Evolutionary conservation across 2,329 filamentous ascomycete species (phyloP).

Genomic region (Canariomyces notabilis): DNA sequence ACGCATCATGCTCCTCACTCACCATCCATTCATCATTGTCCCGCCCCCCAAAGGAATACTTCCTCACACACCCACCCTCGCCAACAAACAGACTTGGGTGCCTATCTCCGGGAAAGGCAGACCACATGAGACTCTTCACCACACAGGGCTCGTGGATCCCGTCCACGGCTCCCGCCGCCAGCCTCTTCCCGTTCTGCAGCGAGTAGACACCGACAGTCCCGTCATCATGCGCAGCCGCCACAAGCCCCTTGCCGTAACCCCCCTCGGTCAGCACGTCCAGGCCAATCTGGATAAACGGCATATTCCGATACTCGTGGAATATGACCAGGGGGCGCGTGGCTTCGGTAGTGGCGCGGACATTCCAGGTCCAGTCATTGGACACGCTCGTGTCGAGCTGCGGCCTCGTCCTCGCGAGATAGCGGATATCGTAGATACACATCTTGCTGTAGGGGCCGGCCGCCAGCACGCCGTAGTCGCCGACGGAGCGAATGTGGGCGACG

Average conservation of each 20-base stretch:
- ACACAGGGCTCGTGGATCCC: slow-evolving; percentile 23
- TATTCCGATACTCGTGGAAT: slow-evolving; percentile 49
- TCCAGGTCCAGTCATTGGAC: too few species aligned
- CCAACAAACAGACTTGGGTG: slow-evolving; percentile 45
- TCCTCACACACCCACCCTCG: slow-evolving; percentile 33
- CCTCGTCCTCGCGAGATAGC: slow-evolving; percentile 31
- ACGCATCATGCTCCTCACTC: slow-evolving; percentile 24
- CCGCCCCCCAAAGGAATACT: slow-evolving; percentile 40
- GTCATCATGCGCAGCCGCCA: slow-evolving; percentile 50
- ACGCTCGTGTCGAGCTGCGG: neutral
- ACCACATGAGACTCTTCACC: slow-evolving; percentile 42
- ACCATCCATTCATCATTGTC: too few species aligned
- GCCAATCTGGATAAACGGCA: slow-evolving; percentile 42
- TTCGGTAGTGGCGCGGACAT: too few species aligned
- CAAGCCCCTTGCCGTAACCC: slow-evolving; percentile 39
- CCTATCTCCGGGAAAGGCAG: slow-evolving; percentile 39
- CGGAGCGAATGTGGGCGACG: slow-evolving; percentile 43
- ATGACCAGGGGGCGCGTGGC: slow-evolving; percentile 37
- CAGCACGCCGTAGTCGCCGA: slow-evolving; percentile 47
- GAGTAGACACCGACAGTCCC: slow-evolving; percentile 47
- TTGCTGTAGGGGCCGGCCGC: slow-evolving; percentile 45
- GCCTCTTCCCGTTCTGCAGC: slow-evolving; percentile 38
- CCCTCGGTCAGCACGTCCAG: slow-evolving; percentile 39
- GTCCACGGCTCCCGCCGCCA: slow-evolving; percentile 30
- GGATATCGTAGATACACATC: slow-evolving; percentile 54